Conservation (phyloP, 2,329 filamentous ascomycete genomes). For the Cladorrhinum sp. region DNA sequence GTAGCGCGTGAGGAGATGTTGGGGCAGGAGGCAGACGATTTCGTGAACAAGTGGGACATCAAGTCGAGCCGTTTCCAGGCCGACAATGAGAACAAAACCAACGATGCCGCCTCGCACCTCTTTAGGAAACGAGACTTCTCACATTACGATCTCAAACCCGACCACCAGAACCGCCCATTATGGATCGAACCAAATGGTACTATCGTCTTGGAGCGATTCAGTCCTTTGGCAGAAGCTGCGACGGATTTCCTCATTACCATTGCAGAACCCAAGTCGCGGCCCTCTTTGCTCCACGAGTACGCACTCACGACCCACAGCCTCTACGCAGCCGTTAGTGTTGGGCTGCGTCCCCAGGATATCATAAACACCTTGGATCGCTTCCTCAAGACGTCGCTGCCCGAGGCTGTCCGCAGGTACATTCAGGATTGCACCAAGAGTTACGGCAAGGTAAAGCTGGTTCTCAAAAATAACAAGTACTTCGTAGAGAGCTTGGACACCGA, state of each 20-base stretch:
- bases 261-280: conserved; percentile 86
- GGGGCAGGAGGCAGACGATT: conserved; percentile 58
- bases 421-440: conserved; percentile 80
- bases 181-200: conserved; percentile 89
- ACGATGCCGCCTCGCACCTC: conserved; percentile 32
- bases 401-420: conserved; percentile 77
- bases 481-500: conserved; percentile 87
- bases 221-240: conserved; percentile 77
- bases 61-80: conserved; percentile 45
- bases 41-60: conserved; percentile 40
- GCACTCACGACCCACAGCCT: conserved; percentile 86
- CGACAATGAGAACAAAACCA: conserved; percentile 17
- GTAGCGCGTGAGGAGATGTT: conserved; percentile 53
- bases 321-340: conserved; percentile 92
- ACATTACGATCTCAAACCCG: conserved; percentile 76
- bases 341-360: conserved; percentile 85
- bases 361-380: conserved; percentile 84
- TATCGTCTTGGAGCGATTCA: conserved; percentile 94
- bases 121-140: conserved; percentile 65
- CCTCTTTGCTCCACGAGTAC: conserved; percentile 91
- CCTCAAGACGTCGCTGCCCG: conserved; percentile 82
- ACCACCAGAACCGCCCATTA: conserved; percentile 84
- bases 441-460: conserved; percentile 90
- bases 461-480: conserved; percentile 93
- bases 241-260: conserved; percentile 96